Evolutionary conservation across 805 yeast genomes (phyloP), one percentile per base, ranked within the genome.

Genomic region (Candida xiaguanensis): DNA sequence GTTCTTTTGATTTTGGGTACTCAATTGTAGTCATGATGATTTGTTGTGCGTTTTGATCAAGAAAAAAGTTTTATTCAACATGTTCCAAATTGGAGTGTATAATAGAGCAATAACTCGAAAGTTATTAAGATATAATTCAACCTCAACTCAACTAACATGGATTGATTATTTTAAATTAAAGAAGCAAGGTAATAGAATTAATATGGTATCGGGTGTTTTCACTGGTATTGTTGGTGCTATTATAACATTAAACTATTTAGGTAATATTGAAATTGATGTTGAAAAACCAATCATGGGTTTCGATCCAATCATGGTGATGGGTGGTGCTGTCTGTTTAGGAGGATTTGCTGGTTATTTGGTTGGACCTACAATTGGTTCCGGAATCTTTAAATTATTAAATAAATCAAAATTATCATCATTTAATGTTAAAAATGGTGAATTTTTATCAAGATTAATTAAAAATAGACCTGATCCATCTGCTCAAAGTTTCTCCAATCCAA

Each of bases 381-480:
- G 77, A 19, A 51, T 86, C 3, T 90, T 90, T 67, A 74, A 75
- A 44, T 34, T 79, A 41, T 63, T 70, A 32, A 72, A 82, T 58
- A 67, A 70, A 45, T 58, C 67, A 3, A 54, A 61, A 22, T 61
- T 84, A 51, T 41, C 56, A 2, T 63, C 65, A 14, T 85, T 74
- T 59, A 67, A 66, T 43, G 49, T 59, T 36, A 90, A 85, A 65
- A 89, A 91, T 56, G 75, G 80, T 48, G 69, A 74, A 28, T 93
- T 91, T 51, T 70, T 91, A 58, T 75, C 75, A 48, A 91, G 79
- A 55, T 75, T 93, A 46, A 78, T 76, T 50, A 70, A 71, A 42
- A 84, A 88, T 63, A 75, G 99, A 53, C 97, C 90, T 22, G 95
- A 93, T 66, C 96, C 99, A 15, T 76, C 90, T 14, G 79, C 85